Evolutionary conservation across 441 rosid genomes (phyloP).

Genomic region (Populus hybrid): DNA sequence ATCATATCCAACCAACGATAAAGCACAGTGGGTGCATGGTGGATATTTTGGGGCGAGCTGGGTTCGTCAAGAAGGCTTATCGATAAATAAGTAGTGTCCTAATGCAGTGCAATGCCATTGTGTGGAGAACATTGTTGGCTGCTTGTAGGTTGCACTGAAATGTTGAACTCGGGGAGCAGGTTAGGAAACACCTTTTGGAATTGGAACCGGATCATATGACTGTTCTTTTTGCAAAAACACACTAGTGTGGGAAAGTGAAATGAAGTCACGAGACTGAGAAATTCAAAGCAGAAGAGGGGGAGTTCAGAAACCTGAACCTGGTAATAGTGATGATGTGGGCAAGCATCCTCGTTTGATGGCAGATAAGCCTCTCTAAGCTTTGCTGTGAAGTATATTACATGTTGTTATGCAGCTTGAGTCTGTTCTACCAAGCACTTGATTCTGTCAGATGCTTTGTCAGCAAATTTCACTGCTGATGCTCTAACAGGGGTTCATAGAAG

Average conservation of each 20-base stretch:
- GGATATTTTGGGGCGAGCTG: slow-evolving; percentile 26
- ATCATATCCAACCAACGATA: slow-evolving; percentile 19
- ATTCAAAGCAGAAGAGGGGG: slow-evolving; percentile 18
- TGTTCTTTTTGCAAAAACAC: slow-evolving; percentile 20
- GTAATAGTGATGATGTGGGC: slow-evolving; percentile 22
- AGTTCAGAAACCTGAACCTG: slow-evolving; percentile 28
- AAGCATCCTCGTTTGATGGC: background rate
- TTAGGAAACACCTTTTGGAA: slow-evolving; percentile 1
- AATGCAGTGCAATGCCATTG: slow-evolving; percentile 12
- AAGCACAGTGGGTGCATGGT: slow-evolving; percentile 29
- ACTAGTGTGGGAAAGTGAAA: slow-evolving; percentile 18
- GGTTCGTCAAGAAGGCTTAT: slow-evolving; percentile 22
- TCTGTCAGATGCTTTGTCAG: background rate
- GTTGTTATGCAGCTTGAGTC: background rate
- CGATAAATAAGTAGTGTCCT: slow-evolving; percentile 13
- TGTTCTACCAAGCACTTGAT: background rate
- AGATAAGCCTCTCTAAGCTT: background rate
- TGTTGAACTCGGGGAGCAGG: slow-evolving; percentile 17
- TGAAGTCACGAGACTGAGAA: slow-evolving; percentile 13
- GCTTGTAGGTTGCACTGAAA: slow-evolving; percentile 19
- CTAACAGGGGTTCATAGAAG: background rate
- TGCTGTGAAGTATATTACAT: background rate
- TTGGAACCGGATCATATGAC: slow-evolving; percentile 12
- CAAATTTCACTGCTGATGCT: background rate
- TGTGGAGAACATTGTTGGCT: slow-evolving; percentile 22